Conservation (phyloP, 108 stramenopile species). For the Nannochloropsis granulata region DNA sequence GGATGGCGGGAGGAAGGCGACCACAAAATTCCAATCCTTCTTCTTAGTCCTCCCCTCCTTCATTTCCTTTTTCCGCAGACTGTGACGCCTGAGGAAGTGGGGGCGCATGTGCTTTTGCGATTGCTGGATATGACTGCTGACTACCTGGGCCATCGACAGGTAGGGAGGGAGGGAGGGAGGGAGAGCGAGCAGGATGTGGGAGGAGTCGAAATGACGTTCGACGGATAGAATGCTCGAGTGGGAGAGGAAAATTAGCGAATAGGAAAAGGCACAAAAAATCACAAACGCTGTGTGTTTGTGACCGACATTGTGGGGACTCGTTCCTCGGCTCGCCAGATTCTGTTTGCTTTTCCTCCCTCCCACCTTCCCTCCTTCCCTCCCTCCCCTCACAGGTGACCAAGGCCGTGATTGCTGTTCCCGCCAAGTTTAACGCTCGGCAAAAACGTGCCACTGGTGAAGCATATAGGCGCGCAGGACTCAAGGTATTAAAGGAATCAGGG, state of each 20-base stretch:
- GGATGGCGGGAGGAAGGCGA: too few relatives aligned
- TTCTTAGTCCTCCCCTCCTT: too few relatives aligned
- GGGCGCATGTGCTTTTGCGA: slow-evolving; percentile 30
- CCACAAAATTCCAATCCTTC: too few relatives aligned
- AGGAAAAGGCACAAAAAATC: too few relatives aligned
- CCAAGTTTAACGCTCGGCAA: slow-evolving; percentile 76
- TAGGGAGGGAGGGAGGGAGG: slow-evolving; percentile 19
- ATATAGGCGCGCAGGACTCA: slow-evolving; percentile 59
- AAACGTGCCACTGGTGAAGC: slow-evolving; percentile 57
- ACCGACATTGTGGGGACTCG: too few relatives aligned
- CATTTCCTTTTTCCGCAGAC: neutral
- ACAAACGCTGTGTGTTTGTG: too few relatives aligned
- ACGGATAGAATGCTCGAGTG: too few relatives aligned
- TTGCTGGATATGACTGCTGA: slow-evolving; percentile 48
- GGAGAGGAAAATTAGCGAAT: too few relatives aligned
- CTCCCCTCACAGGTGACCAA: slow-evolving; percentile 15
- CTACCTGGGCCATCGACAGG: slow-evolving; percentile 70
- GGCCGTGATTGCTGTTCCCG: slow-evolving; percentile 89
- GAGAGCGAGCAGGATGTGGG: neutral
- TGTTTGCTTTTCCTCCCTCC: neutral
- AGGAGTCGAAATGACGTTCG: neutral
- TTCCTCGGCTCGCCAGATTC: neutral
- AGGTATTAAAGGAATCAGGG: slow-evolving; percentile 5
- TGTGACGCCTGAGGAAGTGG: slow-evolving; percentile 34
- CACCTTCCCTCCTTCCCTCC: neutral